Conservation (phyloP, 805 yeast species). For the Saturnispora galanensis region DNA sequence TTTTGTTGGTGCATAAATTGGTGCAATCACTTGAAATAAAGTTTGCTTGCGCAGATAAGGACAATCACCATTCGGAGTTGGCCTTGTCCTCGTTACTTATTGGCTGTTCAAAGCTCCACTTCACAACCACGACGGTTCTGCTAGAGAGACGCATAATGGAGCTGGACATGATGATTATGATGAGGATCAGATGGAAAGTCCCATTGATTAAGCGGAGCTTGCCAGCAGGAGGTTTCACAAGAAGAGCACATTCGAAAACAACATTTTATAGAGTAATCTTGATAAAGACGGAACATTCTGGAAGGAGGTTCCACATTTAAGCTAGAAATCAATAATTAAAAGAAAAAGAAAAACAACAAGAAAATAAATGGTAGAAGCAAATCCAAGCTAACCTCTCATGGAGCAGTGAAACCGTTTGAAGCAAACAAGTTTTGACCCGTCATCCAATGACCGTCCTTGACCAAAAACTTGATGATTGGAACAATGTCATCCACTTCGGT, state of each 20-base stretch:
- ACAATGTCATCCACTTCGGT: constrained; percentile 53
- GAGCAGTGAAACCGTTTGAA: constrained; percentile 59
- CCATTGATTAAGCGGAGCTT: too few relatives aligned
- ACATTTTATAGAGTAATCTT: not conserved
- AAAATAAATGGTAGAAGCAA: too few relatives aligned
- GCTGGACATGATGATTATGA: too few relatives aligned
- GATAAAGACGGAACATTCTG: too few relatives aligned
- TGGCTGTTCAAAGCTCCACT: constrained; percentile 27
- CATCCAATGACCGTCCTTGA: constrained; percentile 58
- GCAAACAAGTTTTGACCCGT: constrained; percentile 62
- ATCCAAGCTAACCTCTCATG: constrained; percentile 13
- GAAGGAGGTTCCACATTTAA: too few relatives aligned
- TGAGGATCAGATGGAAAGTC: too few relatives aligned
- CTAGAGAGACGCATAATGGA: too few relatives aligned
- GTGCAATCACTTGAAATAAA: constrained; percentile 16
- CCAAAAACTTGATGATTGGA: constrained; percentile 52
- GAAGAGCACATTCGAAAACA: too few relatives aligned
- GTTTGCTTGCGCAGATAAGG: constrained; percentile 1
- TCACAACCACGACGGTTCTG: constrained; percentile 8
- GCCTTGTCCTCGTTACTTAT: constrained; percentile 27
- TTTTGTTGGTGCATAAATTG: constrained; percentile 25
- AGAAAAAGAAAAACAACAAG: too few relatives aligned
- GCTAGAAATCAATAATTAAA: too few relatives aligned
- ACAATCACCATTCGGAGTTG: constrained; percentile 30
- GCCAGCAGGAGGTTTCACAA: too few relatives aligned